Percentiles rank a stretch among this genome's conserved stretches.
Evolutionary conservation across 495 filamentous ascomycete species (phyloP).

Genomic region (Poronia punctata): DNA sequence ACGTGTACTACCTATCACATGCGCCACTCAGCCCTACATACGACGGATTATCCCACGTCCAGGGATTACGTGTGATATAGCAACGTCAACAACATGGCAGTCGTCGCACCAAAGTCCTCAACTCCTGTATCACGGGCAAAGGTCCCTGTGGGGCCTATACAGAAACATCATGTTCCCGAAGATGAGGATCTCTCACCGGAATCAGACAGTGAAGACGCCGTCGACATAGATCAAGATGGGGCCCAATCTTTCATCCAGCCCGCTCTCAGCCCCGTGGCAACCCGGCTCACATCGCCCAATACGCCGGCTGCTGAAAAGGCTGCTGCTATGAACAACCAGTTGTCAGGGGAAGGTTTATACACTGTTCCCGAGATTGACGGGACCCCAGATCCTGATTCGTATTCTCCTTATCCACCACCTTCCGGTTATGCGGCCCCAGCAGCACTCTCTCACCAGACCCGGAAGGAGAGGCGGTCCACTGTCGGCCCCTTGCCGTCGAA

Average conservation of each 20-base stretch:
- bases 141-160: conserved; percentile 4
- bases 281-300: conserved; percentile 59
- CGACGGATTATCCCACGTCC: no score
- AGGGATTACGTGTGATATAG: no score
- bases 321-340: conserved; percentile 51
- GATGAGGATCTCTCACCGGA: conserved; percentile 20
- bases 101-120: not conserved
- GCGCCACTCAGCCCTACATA: no score
- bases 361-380: conserved; percentile 12
- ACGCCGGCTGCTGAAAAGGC: conserved; percentile 73
- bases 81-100: conserved; percentile 5
- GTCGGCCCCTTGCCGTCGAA: conserved; percentile 23
- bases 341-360: conserved; percentile 50
- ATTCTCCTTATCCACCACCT: conserved; percentile 2
- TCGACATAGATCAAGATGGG: conserved; percentile 46
- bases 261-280: conserved; percentile 66
- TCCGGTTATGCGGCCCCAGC: not conserved
- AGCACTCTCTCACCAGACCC: conserved; percentile 7
- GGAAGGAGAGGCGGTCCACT: conserved; percentile 22
- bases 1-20: no score
- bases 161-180: conserved; percentile 8
- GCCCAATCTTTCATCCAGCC: conserved; percentile 64
- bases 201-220: conserved; percentile 24
- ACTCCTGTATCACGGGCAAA: not conserved
- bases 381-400: conserved; percentile 6